Evolutionary conservation across 2,329 filamentous ascomycete genomes (phyloP), one percentile per base, ranked within the genome.

Genomic region (Colletotrichum tamarilloi): DNA sequence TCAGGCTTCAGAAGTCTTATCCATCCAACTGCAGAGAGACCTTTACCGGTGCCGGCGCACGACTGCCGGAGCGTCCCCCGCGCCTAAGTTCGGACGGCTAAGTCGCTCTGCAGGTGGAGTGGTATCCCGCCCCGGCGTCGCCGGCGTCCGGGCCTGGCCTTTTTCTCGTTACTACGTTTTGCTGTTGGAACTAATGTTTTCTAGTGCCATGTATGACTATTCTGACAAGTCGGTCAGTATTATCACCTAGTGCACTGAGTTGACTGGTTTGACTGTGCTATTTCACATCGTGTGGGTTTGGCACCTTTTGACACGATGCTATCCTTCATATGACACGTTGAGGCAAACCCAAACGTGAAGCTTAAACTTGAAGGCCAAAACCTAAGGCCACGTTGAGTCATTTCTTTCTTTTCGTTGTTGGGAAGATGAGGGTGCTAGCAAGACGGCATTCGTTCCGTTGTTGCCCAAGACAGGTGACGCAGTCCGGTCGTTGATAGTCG

Each of bases 51-150:
- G 60, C 59, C 70, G 70, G 46, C 55, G 46, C 12, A 35, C 35
- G 24, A 38, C 28, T 46, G n/a, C 28, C 55, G 62, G 62, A 55
- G 32, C 53, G 35, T 14, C 65, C 46, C 28, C 60, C 55, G 60
- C 67, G 24, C 38, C 35, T 30, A n/a, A 69, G 55, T 66, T 71
- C 67, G 60, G 67, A 57, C 60, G 49, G 70, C 55, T 14, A 42
- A 46, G 55, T 24, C 30, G 66, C 49, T 22, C 19, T 52, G 32
- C n/a, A 60, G 32, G 26, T 57, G 35, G 16, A 49, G 28, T 35
- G 26, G 30, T 67, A 35, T 55, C 35, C 71, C 71, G 71, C 71
- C 60, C 67, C 71, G 67, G 71, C 67, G 56, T 73, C 67, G 55
- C 67, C 62, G 67, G 56, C 67, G 58, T 58, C n/a, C 67, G 62